These are phyloP conservation scores for Thyridium curvatum DNA, from an alignment of 2,329 filamentous ascomycete species.

Conservation along the genomic window DNA sequence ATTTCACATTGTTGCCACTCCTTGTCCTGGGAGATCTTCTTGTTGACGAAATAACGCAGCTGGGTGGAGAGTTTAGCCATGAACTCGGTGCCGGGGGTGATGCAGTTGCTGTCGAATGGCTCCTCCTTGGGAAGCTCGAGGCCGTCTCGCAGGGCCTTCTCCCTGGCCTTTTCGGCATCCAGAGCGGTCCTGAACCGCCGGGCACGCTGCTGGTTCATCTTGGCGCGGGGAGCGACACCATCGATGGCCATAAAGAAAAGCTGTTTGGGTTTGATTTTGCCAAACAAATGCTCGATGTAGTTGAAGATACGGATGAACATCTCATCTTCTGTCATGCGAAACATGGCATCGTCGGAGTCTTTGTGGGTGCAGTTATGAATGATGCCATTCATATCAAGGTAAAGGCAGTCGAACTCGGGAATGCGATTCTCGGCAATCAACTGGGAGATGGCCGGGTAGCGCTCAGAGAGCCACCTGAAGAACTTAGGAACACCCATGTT, in stretches of 20 bases:
- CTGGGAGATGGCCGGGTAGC: conserved; percentile 97
- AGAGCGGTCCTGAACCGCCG: conserved; percentile 91
- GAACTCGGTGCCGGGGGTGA: conserved; percentile 92
- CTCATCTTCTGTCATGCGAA: conserved; percentile 91
- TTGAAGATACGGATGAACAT: conserved; percentile 99
- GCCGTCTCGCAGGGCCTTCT: conserved; percentile 86
- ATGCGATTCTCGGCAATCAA: conserved; percentile 98
- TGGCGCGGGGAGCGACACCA: conserved; percentile 92
- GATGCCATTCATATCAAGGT: conserved; percentile 98
- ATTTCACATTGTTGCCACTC: conserved; percentile 98
- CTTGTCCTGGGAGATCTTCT: conserved; percentile 93
- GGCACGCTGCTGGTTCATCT: conserved; percentile 99
- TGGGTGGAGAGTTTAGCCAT: conserved; percentile 95
- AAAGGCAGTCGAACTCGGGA: conserved; percentile 96
- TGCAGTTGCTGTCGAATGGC: conserved; percentile 97
- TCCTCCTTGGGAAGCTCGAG: conserved; percentile 92
- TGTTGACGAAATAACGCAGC: conserved; percentile 97
- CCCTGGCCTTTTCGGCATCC: conserved; percentile 81
- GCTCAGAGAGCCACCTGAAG: conserved; percentile 98
- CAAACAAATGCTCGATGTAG: conserved; percentile 97
- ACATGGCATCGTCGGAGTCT: conserved; percentile 85
- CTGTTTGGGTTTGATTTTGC: conserved; percentile 97
- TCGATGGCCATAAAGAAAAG: conserved; percentile 99
- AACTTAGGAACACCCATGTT: conserved; percentile 67
- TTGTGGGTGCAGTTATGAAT: conserved; percentile 99